These are phyloP conservation scores for Ceratocystis variospora DNA, from an alignment of 2,329 filamentous ascomycete species.

Conservation along the genomic window DNA sequence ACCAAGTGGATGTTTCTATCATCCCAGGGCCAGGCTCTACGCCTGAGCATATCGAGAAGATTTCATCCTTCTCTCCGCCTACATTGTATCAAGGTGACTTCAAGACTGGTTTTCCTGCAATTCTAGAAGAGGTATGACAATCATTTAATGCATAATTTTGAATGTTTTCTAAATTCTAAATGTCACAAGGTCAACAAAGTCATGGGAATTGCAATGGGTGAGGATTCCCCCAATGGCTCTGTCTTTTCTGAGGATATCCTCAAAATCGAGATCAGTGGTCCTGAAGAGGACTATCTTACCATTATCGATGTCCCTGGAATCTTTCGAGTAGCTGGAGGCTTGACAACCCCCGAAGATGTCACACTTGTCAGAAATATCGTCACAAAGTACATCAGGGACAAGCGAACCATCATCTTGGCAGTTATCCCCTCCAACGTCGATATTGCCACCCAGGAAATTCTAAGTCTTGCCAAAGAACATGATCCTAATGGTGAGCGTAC, in stretches of 20 bases:
- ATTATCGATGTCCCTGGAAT: constrained; percentile 36
- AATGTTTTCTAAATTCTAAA: neutral
- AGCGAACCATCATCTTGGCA: constrained; percentile 33
- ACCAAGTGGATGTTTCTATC: constrained; percentile 31
- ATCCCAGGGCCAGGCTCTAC: constrained; percentile 25
- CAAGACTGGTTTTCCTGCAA: constrained; percentile 26
- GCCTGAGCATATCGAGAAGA: constrained; percentile 15
- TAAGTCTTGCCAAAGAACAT: constrained; percentile 24
- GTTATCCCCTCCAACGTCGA: constrained; percentile 32
- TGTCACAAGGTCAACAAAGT: constrained; percentile 5
- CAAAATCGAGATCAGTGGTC: constrained; percentile 22
- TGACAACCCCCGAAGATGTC: constrained; percentile 27
- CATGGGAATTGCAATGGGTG: constrained; percentile 19
- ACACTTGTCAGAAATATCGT: constrained; percentile 28
- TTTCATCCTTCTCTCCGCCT: neutral
- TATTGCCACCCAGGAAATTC: constrained; percentile 28
- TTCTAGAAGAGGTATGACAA: constrained; percentile 25
- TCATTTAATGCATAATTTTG: neutral
- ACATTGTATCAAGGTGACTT: constrained; percentile 18
- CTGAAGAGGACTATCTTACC: constrained; percentile 28
- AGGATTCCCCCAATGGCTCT: constrained; percentile 11
- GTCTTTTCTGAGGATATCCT: constrained; percentile 23
- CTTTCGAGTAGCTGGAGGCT: constrained; percentile 27
- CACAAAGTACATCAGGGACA: constrained; percentile 29
- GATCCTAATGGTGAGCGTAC: constrained; percentile 28